Evolutionary conservation across 2,329 filamentous ascomycete species (phyloP).

Genomic region (Phaeosphaeria sp.): DNA sequence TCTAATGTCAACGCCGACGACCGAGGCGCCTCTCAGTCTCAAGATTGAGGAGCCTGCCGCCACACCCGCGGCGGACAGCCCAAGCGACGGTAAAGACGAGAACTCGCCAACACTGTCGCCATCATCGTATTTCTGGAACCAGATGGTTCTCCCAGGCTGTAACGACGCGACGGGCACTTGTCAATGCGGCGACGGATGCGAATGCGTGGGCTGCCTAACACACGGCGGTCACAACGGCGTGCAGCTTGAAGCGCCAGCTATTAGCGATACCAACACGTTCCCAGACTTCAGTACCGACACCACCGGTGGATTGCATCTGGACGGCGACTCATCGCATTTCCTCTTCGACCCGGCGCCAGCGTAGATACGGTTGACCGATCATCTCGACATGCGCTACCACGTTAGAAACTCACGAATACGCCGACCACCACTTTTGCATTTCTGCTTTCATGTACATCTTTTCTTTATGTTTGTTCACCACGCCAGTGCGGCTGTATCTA

Average conservation of each 20-base stretch:
- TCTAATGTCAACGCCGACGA: slow-evolving; percentile 14
- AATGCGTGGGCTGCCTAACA: slow-evolving; percentile 60
- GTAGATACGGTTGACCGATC: not conserved
- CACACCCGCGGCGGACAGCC: slow-evolving; percentile 33
- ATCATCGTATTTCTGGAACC: slow-evolving; percentile 46
- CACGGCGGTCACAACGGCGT: slow-evolving; percentile 59
- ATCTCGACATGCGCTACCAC: not conserved
- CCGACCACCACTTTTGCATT: not conserved
- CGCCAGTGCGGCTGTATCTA: slow-evolving; percentile 6
- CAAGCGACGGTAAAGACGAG: slow-evolving; percentile 39
- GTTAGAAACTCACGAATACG: not conserved
- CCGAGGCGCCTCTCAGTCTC: slow-evolving; percentile 7
- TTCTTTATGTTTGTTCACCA: not conserved
- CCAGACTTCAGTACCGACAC: slow-evolving; percentile 15
- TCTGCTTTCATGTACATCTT: not conserved
- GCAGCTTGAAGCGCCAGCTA: slow-evolving; percentile 33
- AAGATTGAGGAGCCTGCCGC: slow-evolving; percentile 21
- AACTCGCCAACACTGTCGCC: slow-evolving; percentile 45
- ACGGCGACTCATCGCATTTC: slow-evolving; percentile 5
- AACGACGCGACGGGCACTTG: slow-evolving; percentile 58
- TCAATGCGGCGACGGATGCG: slow-evolving; percentile 60
- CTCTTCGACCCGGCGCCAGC: not conserved
- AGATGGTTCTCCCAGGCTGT: slow-evolving; percentile 50
- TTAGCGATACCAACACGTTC: slow-evolving; percentile 22
- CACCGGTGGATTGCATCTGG: slow-evolving; percentile 7